phyloP scores from a whole-genome alignment of 2,329 filamentous ascomycete species.

The Byssothecium circinans region DNA sequence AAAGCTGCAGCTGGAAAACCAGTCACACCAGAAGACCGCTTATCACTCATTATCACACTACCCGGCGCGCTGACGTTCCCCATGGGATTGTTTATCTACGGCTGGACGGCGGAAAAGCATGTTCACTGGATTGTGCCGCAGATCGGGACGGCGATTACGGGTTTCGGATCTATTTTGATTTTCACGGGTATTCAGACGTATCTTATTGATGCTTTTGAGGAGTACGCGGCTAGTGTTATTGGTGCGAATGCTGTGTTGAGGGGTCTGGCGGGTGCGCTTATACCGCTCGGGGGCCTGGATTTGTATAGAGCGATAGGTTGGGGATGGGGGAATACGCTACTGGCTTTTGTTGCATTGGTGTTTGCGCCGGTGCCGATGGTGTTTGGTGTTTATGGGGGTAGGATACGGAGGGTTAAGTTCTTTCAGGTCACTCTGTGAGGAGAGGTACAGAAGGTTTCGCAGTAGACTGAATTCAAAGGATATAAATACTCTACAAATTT shows the following conservation, averaged over 20 bases:
- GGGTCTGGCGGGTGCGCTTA: slow-evolving; percentile 53
- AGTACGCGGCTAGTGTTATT: slow-evolving; percentile 45
- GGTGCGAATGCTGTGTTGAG: slow-evolving; percentile 60
- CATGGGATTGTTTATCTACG: slow-evolving; percentile 14
- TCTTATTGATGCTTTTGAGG: slow-evolving; percentile 59
- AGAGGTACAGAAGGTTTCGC: background rate
- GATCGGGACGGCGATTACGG: slow-evolving; percentile 51
- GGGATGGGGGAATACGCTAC: slow-evolving; percentile 58
- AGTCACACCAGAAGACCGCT: slow-evolving; percentile 47
- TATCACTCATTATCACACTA: slow-evolving; percentile 32
- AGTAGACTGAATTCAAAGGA: background rate
- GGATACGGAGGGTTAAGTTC: background rate
- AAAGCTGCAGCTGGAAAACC: slow-evolving; percentile 42
- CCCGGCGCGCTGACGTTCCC: slow-evolving; percentile 27
- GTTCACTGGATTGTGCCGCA: slow-evolving; percentile 41
- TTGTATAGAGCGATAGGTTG: slow-evolving; percentile 56
- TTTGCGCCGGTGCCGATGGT: slow-evolving; percentile 43
- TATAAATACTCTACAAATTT: background rate
- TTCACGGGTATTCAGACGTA: slow-evolving; percentile 53
- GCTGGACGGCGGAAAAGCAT: slow-evolving; percentile 10
- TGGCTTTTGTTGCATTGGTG: slow-evolving; percentile 52
- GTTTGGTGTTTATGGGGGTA: slow-evolving; percentile 18
- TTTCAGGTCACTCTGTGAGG: background rate
- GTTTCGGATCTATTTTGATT: slow-evolving; percentile 9
- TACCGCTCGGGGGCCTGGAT: slow-evolving; percentile 58